Evolutionary conservation across 2,329 filamentous ascomycete species (phyloP).

Genomic region (Epicoccum sorghinum): DNA sequence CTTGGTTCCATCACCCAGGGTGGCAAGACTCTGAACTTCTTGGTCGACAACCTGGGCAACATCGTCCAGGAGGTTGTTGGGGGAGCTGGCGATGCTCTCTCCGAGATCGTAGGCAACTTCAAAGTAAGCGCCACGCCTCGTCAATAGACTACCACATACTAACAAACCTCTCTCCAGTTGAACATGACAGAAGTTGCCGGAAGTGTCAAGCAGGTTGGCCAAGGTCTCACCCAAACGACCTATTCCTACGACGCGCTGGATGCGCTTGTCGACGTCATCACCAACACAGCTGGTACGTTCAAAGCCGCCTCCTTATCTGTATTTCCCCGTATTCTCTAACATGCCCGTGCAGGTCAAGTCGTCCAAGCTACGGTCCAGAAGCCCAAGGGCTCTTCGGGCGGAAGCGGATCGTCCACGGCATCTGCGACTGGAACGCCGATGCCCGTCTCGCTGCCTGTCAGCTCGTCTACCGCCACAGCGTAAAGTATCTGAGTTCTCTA

Average conservation of each 20-base stretch:
- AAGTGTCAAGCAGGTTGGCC: slow-evolving; percentile 43
- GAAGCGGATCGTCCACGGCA: slow-evolving; percentile 27
- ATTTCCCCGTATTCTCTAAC: background rate
- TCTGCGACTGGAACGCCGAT: slow-evolving; percentile 29
- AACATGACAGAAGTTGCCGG: slow-evolving; percentile 64
- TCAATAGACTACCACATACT: background rate
- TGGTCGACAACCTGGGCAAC: slow-evolving; percentile 67
- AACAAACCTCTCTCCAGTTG: slow-evolving; percentile 16
- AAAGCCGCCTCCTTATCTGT: background rate
- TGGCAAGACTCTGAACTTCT: slow-evolving; percentile 60
- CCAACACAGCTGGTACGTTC: slow-evolving; percentile 52
- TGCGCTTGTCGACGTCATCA: slow-evolving; percentile 61
- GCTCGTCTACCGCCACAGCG: slow-evolving; percentile 27
- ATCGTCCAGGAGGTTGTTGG: slow-evolving; percentile 65
- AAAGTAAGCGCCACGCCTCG: slow-evolving; percentile 28
- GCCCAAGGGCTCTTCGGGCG: slow-evolving; percentile 23
- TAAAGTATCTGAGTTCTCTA: slow-evolving; percentile 2
- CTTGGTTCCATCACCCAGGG: slow-evolving; percentile 65
- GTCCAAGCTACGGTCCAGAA: slow-evolving; percentile 57
- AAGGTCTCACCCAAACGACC: slow-evolving; percentile 57
- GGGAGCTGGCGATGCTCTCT: slow-evolving; percentile 53
- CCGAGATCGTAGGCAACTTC: slow-evolving; percentile 64
- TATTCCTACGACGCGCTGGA: slow-evolving; percentile 59
- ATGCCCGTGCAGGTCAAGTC: slow-evolving; percentile 53
- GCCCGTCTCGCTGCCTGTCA: slow-evolving; percentile 38